phyloP scores from a whole-genome alignment of 2,329 filamentous ascomycete species.

The Ascochyta viciae-villosae region DNA sequence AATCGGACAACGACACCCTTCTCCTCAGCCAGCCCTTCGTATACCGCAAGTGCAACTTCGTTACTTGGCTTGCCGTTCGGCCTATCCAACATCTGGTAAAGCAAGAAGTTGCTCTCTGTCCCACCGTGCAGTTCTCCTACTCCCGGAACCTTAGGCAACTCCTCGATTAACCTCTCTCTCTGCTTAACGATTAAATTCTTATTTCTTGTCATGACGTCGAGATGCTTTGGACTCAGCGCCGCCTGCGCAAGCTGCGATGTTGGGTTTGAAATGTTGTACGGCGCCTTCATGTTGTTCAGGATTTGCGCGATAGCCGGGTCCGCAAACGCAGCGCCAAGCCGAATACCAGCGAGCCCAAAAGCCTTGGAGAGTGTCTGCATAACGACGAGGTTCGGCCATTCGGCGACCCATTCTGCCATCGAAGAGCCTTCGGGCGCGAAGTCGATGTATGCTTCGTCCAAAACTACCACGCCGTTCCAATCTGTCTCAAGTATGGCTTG shows the following conservation, averaged over 20 bases:
- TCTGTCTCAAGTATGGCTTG: constrained; percentile 75
- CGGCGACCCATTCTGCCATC: constrained; percentile 87
- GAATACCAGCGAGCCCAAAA: constrained; percentile 92
- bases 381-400: constrained; percentile 94
- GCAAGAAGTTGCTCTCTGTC: constrained; percentile 82
- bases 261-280: constrained; percentile 92
- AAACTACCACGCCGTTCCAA: constrained; percentile 93
- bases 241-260: constrained; percentile 81
- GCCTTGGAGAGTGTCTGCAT: constrained; percentile 99
- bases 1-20: constrained; percentile 93
- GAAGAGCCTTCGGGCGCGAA: constrained; percentile 82
- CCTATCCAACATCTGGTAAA: constrained; percentile 83
- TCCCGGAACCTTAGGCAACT: constrained; percentile 77
- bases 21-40: constrained; percentile 82
- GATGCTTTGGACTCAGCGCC: constrained; percentile 71
- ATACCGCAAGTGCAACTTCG: constrained; percentile 76
- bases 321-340: constrained; percentile 85
- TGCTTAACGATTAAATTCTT: constrained; percentile 75
- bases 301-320: constrained; percentile 75
- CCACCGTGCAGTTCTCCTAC: constrained; percentile 85
- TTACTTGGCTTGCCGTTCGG: constrained; percentile 78
- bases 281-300: constrained; percentile 92
- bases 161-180: constrained; percentile 75
- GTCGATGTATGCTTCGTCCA: constrained; percentile 97
- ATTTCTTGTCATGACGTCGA: constrained; percentile 76